Conservation (phyloP, 2,329 filamentous ascomycete species). For the Phaeosphaeriaceae sp. region DNA sequence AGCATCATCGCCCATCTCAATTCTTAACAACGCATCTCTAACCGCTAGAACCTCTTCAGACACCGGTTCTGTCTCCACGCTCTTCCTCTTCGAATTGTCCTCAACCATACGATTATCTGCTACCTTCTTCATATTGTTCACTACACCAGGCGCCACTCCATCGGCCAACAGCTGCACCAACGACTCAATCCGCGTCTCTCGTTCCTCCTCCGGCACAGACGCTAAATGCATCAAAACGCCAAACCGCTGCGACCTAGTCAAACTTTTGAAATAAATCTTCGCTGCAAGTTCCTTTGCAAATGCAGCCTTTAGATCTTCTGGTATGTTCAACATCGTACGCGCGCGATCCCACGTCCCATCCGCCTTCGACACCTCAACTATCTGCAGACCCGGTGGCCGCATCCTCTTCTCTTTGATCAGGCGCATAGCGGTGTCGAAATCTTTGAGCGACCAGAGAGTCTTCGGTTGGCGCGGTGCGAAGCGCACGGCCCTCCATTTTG, state of each 20-base stretch:
- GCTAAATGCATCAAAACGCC: constrained; percentile 55
- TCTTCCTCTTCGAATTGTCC: no score
- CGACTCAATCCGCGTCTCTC: constrained; percentile 50
- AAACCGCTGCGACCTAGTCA: constrained; percentile 57
- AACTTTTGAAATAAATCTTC: constrained; percentile 49
- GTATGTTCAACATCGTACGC: constrained; percentile 59
- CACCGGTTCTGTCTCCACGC: not conserved
- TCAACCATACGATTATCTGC: not conserved
- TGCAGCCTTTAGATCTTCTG: constrained; percentile 57
- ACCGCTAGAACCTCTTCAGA: no score
- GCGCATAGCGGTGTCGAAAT: constrained; percentile 59
- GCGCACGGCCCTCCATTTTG: constrained; percentile 59
- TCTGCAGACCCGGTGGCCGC: constrained; percentile 55
- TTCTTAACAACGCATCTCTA: no score
- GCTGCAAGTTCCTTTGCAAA: constrained; percentile 48
- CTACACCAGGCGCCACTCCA: constrained; percentile 6
- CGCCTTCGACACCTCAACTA: constrained; percentile 61
- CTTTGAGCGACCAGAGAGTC: constrained; percentile 66
- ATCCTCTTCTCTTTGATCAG: constrained; percentile 58
- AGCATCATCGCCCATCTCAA: no score
- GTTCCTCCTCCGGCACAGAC: constrained; percentile 44
- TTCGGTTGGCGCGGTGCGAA: constrained; percentile 64
- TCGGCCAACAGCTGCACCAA: constrained; percentile 42
- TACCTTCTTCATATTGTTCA: not conserved
- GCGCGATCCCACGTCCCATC: constrained; percentile 66